phyloP scores from a whole-genome alignment of 2,329 filamentous ascomycete genomes.

The Aureobasidium mangrovei region DNA sequence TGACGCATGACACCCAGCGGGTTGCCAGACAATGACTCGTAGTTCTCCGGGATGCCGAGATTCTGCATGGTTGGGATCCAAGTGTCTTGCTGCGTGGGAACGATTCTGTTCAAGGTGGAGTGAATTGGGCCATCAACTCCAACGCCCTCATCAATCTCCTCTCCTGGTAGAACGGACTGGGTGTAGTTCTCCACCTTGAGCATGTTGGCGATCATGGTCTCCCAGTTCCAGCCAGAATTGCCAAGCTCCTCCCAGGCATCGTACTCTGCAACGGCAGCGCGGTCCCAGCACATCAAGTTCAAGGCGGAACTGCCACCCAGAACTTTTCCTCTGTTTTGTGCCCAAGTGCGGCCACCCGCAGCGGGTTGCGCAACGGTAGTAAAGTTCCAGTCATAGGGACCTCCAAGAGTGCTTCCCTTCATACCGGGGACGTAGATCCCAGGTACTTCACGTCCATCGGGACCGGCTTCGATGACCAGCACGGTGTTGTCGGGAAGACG shows the following conservation, averaged over 20 bases:
- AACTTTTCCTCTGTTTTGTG: constrained; percentile 35
- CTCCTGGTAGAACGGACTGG: constrained; percentile 18
- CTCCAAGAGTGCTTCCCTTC: constrained; percentile 19
- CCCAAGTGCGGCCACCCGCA: constrained; percentile 32
- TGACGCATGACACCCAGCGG: constrained; percentile 25
- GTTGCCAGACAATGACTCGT: constrained; percentile 15
- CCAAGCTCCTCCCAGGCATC: constrained; percentile 30
- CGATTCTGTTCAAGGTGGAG: constrained; percentile 1
- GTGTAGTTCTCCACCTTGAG: constrained; percentile 29
- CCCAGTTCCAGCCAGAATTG: constrained; percentile 35
- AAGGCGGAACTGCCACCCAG: constrained; percentile 33
- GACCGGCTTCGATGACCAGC: constrained; percentile 26
- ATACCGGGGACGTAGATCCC: constrained; percentile 20
- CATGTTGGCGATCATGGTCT: constrained; percentile 26
- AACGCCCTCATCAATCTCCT: constrained; percentile 14
- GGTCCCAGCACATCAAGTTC: constrained; percentile 24
- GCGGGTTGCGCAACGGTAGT: constrained; percentile 35
- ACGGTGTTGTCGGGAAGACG: constrained; percentile 22
- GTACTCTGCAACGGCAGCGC: constrained; percentile 21
- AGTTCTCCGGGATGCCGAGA: constrained; percentile 13
- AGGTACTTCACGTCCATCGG: constrained; percentile 14
- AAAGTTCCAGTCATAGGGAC: constrained; percentile 35
- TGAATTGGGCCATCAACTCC: constrained; percentile 5
- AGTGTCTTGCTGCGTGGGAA: constrained; percentile 13
- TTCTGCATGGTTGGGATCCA: constrained; percentile 19